Evolutionary conservation across 805 yeast species (phyloP), one percentile per base, ranked within the genome.

Genomic region (Ogataea nitratoaversa): DNA sequence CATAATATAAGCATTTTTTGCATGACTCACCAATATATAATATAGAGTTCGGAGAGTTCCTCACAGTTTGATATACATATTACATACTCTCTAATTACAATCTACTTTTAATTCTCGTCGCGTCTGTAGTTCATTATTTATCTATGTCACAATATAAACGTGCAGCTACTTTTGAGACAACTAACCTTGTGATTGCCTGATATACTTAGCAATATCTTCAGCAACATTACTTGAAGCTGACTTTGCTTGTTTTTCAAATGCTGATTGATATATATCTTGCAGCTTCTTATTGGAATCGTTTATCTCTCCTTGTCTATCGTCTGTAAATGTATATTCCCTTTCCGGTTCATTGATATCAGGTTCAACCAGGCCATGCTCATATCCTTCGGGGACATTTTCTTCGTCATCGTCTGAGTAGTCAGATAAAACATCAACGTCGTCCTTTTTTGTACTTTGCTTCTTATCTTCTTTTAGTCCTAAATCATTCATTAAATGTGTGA

Each of bases 401-500:
- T 65, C 73, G 37, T 74, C 73, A 8, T 60, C 62, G 18, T 57
- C 54, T n/a, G 68, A 68, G 36, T 63, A 63, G 51, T 76, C 82
- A 1, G 78, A 72, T 27, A 76, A 60, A 11, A 76, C 80, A 36
- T 74, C 74, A 1, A 73, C 69, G 40, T 67, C 70, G 8, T 59
- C 60, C 4, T 47, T 44, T 17, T 52, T 50, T 13, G 32, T 58
- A 48, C 31, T 51, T 41, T 4, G 40, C 42, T 34, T 47, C 28
- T 52, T 29, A 66, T 76, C 52, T n/a, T 43, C 50, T 33, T 71
- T 66, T 32, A 89, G 65, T 13, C 95, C 95, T 54, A 93, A 68
- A 61, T 93, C 99, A 46, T 82, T 82, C 87, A 93, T 85, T 50
- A 93, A 68, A 47, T 79, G 73, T 34, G 74, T 70, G 53, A 93